Base-by-base conservation (phyloP, 352 stramenopile genomes). In the Blastocystis sp. region DNA sequence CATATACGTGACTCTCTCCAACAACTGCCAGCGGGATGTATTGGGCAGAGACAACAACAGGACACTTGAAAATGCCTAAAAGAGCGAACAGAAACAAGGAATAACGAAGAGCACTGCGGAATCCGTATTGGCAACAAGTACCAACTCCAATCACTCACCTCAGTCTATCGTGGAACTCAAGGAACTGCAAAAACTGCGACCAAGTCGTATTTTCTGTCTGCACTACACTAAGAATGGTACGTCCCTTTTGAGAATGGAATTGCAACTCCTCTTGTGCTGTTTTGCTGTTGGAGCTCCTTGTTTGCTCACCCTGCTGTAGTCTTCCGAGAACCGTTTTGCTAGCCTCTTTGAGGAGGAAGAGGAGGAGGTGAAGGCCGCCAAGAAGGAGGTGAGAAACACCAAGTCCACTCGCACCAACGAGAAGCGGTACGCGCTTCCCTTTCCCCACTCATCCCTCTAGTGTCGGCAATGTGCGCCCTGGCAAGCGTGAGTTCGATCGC, bases 281-380 rank as follows among this genome's bases (percentile, higher is more conserved):
- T 7, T 34, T 28, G 34, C 71, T 66, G 34, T 81, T 64, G 71
- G 9, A 11, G 52, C 7, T 24, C n/a, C n/a, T 24, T 3, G 21
- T 40, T 52, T 24, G 24, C 52, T 81, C 34, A 81, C 52, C 4
- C 21, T 64, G n/a, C 21, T 66, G 40, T 66, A 81, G 71, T 66
- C 71, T 48, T 66, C 45, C 43, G 71, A 81, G 48, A 81, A 81
- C 66, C 71, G 71, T 81, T 81, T 81, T 81, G 71, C 71, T 66
- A 38, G n/a, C 17, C 71, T 81, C 71, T 81, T 64, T 65, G 71
- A 81, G 7, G 71, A 81, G 4, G 71, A 81, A 68, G 71, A 66
- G 71, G 57, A 64, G 52, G 68, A 74, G 42, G 64, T 40, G 1
- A 0, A 28, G 14, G 43, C 14, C 6, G 40, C 11, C 64, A 40